Evolutionary conservation across 768 basidiomycete genomes (phyloP).

Genomic region (Pulveroboletus sp.): DNA sequence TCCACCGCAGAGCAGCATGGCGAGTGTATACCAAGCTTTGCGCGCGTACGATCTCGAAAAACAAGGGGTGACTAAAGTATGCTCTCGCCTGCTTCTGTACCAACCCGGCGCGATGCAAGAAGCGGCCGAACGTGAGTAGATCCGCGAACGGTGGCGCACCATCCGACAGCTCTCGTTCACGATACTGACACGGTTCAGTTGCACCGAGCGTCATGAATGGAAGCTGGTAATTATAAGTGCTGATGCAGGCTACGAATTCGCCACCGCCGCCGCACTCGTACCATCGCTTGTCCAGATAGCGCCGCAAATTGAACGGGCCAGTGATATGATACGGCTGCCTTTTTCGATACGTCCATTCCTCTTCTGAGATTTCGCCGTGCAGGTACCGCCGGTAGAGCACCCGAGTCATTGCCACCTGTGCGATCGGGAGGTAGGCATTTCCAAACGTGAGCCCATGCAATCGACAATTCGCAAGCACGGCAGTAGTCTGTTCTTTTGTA

Average conservation of each 20-base stretch:
- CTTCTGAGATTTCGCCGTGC: slow-evolving; percentile 45
- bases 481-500: slow-evolving; percentile 27
- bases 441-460: slow-evolving; percentile 47
- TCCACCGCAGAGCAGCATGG: slow-evolving; percentile 28
- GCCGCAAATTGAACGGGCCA: slow-evolving; percentile 52
- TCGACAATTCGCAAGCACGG: slow-evolving; percentile 40
- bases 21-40: slow-evolving; percentile 6
- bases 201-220: slow-evolving; percentile 46
- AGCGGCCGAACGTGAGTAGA: slow-evolving; percentile 44
- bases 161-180: neutral
- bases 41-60: slow-evolving; percentile 38
- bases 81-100: slow-evolving; percentile 36
- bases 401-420: slow-evolving; percentile 52
- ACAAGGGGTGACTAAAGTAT: slow-evolving; percentile 43
- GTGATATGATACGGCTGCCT: slow-evolving; percentile 46
- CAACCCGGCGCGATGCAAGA: slow-evolving; percentile 40
- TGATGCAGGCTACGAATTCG: slow-evolving; percentile 45
- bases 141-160: no score
- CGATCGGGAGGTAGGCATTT: slow-evolving; percentile 45
- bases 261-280: slow-evolving; percentile 40
- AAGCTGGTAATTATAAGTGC: slow-evolving; percentile 41
- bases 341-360: slow-evolving; percentile 53
- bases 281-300: slow-evolving; percentile 49
- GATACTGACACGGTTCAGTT: neutral
- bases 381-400: slow-evolving; percentile 46